Conservation (phyloP, 2,329 filamentous ascomycete species). For the Amesomyces nigricolor region DNA sequence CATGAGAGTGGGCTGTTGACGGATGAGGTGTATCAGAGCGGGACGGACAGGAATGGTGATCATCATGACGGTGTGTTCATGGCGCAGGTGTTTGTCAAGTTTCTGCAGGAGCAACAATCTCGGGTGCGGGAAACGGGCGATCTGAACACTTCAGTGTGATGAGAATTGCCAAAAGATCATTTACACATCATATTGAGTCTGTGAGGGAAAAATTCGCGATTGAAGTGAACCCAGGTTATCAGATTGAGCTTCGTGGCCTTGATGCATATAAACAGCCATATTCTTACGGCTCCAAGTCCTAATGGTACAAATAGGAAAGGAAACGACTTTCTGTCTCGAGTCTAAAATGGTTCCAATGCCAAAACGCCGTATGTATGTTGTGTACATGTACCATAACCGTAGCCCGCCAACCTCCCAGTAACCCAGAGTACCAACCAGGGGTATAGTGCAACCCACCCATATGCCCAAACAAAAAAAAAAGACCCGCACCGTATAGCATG, state of each 20-base stretch:
- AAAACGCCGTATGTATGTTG: neutral
- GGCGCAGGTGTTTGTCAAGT: slow-evolving; percentile 67
- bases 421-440: neutral
- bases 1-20: slow-evolving; percentile 63
- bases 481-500: neutral
- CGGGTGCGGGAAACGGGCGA: no score
- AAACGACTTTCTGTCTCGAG: neutral
- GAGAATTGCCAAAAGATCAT: neutral
- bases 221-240: no score
- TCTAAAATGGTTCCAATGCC: neutral
- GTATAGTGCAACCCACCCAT: slow-evolving; percentile 12
- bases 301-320: no score
- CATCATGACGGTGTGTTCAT: slow-evolving; percentile 77
- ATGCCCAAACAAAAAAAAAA: slow-evolving; percentile 5
- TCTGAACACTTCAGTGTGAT: neutral
- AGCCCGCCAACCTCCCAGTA: neutral
- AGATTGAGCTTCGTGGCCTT: no score
- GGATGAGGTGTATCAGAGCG: slow-evolving; percentile 63
- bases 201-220: no score
- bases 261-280: no score
- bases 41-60: slow-evolving; percentile 57
- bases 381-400: slow-evolving; percentile 10
- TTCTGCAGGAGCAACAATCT: slow-evolving; percentile 52
- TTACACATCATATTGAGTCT: no score
- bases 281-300: no score